Conservation (phyloP, 108 stramenopile species). For the Conticribra guillardii region DNA sequence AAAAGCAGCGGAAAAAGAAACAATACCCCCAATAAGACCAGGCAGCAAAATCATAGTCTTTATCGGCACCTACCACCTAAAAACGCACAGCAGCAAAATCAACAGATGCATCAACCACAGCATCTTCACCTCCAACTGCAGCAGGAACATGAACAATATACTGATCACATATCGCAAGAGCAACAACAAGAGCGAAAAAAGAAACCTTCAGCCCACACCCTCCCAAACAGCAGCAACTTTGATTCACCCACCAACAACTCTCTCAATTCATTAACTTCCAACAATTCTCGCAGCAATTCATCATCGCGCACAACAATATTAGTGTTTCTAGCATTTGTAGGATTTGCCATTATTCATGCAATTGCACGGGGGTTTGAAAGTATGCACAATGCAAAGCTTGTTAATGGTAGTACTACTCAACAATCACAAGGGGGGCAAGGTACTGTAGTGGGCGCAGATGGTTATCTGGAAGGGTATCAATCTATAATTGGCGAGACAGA, state of each 20-base stretch:
- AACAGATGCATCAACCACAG: too few species aligned
- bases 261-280: background rate
- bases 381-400: slow-evolving; percentile 15
- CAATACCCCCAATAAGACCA: background rate
- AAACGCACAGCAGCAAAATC: too few species aligned
- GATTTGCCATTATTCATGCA: slow-evolving; percentile 30
- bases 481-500: background rate
- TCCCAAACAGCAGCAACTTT: too few species aligned
- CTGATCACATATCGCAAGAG: too few species aligned
- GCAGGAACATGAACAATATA: too few species aligned
- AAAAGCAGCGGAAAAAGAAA: too few species aligned
- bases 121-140: too few species aligned
- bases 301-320: slow-evolving; percentile 17
- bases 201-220: too few species aligned
- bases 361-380: slow-evolving; percentile 26
- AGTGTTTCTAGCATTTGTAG: slow-evolving; percentile 19
- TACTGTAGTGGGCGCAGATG: background rate
- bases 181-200: too few species aligned
- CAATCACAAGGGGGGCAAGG: background rate
- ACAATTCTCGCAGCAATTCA: background rate
- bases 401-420: background rate
- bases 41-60: too few species aligned
- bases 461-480: background rate
- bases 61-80: too few species aligned
- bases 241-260: background rate